These are phyloP conservation scores for Colletotrichum shisoi DNA, from an alignment of 2,329 filamentous ascomycete species.

Conservation along the genomic window DNA sequence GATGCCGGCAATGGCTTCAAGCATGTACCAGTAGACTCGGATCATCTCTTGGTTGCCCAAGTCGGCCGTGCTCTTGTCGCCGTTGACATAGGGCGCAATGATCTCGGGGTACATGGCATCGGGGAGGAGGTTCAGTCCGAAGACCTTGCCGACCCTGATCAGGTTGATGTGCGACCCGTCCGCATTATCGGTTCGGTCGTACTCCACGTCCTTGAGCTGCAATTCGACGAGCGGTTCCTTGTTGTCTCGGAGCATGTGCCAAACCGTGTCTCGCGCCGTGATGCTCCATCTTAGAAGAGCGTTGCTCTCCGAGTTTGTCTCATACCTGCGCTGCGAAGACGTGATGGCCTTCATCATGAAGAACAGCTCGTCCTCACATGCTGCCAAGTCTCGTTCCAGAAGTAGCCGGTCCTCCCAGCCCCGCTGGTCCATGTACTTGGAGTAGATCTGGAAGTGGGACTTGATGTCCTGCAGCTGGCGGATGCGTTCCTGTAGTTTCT, in stretches of 20 bases:
- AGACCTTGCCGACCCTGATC: conserved; percentile 85
- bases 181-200: conserved; percentile 94
- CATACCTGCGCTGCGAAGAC: conserved; percentile 87
- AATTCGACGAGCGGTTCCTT: conserved; percentile 91
- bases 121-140: conserved; percentile 87
- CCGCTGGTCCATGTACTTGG: conserved; percentile 82
- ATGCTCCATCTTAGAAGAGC: conserved; percentile 92
- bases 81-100: conserved; percentile 86
- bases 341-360: conserved; percentile 99
- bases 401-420: conserved; percentile 90
- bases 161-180: conserved; percentile 96
- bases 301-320: conserved; percentile 74
- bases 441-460: conserved; percentile 91
- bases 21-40: conserved; percentile 95
- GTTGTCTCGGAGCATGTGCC: conserved; percentile 90
- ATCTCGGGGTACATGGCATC: conserved; percentile 96
- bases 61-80: conserved; percentile 61
- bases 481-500: conserved; percentile 88
- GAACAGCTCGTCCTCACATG: conserved; percentile 95
- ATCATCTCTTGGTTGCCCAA: conserved; percentile 81
- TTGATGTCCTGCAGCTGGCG: conserved; percentile 96
- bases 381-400: conserved; percentile 87
- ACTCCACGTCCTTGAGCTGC: conserved; percentile 88
- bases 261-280: conserved; percentile 92
- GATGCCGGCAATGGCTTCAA: conserved; percentile 97